A percentile compares a stretch with the other conserved stretches of the same genome.
Conservation (phyloP, 371 early-diverging fungal genomes). For the Apophysomyces ossiformis region DNA sequence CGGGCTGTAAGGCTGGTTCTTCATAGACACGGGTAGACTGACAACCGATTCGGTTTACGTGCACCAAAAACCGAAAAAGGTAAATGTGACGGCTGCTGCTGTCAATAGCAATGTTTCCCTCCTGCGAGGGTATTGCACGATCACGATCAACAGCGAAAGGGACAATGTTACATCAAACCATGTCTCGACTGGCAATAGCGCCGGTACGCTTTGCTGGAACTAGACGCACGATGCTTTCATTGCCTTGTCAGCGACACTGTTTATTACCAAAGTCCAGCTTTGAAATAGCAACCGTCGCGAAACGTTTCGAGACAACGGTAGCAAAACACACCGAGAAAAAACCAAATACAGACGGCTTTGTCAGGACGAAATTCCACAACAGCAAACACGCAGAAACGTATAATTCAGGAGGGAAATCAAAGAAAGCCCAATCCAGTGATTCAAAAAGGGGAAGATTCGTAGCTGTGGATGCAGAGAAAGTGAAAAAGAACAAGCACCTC, state of each 20-base stretch:
- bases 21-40: too few relatives aligned
- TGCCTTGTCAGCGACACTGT: background rate
- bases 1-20: too few relatives aligned
- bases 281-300: background rate
- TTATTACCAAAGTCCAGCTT: background rate
- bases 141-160: too few relatives aligned
- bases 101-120: too few relatives aligned
- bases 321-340: too few relatives aligned
- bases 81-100: too few relatives aligned
- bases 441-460: background rate
- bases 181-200: background rate
- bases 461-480: background rate
- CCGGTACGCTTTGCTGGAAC: background rate
- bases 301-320: too few relatives aligned
- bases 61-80: too few relatives aligned
- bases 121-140: too few relatives aligned
- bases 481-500: conserved; percentile 4
- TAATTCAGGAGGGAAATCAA: background rate
- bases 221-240: background rate
- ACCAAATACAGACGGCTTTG: too few relatives aligned
- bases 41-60: too few relatives aligned
- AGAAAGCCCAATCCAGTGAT: background rate
- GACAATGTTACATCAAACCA: background rate
- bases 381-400: background rate
- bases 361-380: too few relatives aligned